phyloP scores from a whole-genome alignment of 129 eudicot genomes.

The Chrysanthemum lavandulifolium region DNA sequence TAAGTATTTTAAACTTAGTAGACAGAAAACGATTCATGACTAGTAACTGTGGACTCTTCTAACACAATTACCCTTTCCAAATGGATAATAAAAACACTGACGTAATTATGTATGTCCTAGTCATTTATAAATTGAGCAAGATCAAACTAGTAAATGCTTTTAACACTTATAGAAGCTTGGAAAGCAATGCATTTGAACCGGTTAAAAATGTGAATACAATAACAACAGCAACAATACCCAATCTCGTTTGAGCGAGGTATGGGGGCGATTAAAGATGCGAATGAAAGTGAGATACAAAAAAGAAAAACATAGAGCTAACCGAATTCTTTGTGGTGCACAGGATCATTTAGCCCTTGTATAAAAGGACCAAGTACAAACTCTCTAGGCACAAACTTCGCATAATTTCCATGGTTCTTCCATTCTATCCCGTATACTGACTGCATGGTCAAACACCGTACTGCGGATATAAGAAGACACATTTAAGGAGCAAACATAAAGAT shows the following conservation, averaged over 20 bases:
- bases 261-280: background rate
- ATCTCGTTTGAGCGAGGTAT: too few species aligned
- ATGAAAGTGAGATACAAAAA: slow-evolving; percentile 2
- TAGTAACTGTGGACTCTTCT: too few species aligned
- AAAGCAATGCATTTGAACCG: too few species aligned
- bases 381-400: slow-evolving; percentile 57
- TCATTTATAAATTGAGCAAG: too few species aligned
- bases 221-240: too few species aligned
- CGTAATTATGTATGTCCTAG: too few species aligned
- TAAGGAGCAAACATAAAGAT: slow-evolving; percentile 7
- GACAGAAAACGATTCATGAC: too few species aligned
- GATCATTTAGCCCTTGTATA: slow-evolving; percentile 85
- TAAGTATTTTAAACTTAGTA: background rate
- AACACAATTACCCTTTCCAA: too few species aligned
- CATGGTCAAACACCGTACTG: slow-evolving; percentile 94
- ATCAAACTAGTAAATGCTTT: too few species aligned
- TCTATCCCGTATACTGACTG: slow-evolving; percentile 82
- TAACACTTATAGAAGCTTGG: too few species aligned
- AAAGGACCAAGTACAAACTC: slow-evolving; percentile 78
- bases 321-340: slow-evolving; percentile 94
- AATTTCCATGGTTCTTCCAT: slow-evolving; percentile 66
- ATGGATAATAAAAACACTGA: too few species aligned
- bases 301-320: slow-evolving; percentile 47
- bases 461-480: slow-evolving; percentile 12
- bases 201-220: too few species aligned